Conservation (phyloP, 2,329 filamentous ascomycete genomes). For the Phyllosticta ampelicida region DNA sequence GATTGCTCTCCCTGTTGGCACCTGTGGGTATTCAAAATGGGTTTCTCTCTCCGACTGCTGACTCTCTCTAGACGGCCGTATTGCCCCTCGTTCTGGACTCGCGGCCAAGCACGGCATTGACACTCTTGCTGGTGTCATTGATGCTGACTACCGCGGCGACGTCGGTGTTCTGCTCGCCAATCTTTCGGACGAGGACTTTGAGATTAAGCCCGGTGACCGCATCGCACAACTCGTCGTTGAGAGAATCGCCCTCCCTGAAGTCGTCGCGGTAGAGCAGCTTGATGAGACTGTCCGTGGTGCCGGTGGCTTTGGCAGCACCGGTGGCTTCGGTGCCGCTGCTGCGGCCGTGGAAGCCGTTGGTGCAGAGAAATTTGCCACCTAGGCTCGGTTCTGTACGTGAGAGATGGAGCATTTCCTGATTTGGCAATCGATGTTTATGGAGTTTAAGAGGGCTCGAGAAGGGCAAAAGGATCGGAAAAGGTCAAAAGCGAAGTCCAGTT, state of each 20-base stretch:
- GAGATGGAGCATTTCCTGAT: neutral
- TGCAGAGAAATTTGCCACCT: neutral
- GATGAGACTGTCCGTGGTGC: constrained; percentile 84
- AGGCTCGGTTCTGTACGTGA: neutral
- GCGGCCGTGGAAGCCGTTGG: neutral
- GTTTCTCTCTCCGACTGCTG: neutral
- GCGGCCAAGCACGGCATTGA: constrained; percentile 94
- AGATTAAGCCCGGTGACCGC: constrained; percentile 73
- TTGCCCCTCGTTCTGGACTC: constrained; percentile 83
- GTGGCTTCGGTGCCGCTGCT: constrained; percentile 21
- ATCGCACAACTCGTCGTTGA: constrained; percentile 91
- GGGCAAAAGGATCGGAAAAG: neutral
- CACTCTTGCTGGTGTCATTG: constrained; percentile 90
- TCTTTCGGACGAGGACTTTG: constrained; percentile 71
- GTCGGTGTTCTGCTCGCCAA: constrained; percentile 96
- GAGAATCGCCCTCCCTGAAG: constrained; percentile 86
- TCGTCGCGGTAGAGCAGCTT: constrained; percentile 78
- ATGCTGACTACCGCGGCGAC: constrained; percentile 90
- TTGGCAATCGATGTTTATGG: neutral
- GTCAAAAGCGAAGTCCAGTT: neutral
- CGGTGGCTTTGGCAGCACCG: constrained; percentile 40
- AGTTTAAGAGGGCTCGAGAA: neutral
- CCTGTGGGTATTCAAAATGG: constrained; percentile 54
- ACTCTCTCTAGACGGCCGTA: constrained; percentile 58
- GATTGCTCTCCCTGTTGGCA: constrained; percentile 82